phyloP scores from a whole-genome alignment of 345 rosid species.

The Excoecaria agallocha region DNA sequence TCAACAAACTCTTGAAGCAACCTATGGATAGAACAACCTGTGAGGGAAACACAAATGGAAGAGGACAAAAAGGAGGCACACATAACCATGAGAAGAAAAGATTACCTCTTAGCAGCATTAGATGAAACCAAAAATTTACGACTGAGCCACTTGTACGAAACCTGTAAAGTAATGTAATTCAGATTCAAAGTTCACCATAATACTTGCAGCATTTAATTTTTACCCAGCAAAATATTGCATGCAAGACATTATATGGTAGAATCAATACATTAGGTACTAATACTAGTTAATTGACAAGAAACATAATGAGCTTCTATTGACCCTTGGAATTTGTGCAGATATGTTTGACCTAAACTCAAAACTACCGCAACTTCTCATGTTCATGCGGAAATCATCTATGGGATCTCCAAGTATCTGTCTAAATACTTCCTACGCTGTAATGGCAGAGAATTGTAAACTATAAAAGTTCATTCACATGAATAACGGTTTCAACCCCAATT shows the following conservation, averaged over 20 bases:
- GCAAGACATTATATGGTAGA: background rate
- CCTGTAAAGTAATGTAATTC: constrained; percentile 44
- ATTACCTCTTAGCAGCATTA: constrained; percentile 69
- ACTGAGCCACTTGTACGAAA: constrained; percentile 96
- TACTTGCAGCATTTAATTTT: background rate
- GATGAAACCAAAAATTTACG: constrained; percentile 76
- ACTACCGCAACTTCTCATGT: no score
- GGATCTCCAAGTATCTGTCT: no score
- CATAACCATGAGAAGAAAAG: constrained; percentile 4
- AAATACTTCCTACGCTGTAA: no score
- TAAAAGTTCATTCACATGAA: no score
- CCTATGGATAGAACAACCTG: constrained; percentile 36
- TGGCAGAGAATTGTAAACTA: no score
- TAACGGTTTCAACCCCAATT: no score
- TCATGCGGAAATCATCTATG: no score
- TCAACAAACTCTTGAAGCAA: constrained; percentile 77
- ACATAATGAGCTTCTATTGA: background rate
- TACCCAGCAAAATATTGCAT: background rate
- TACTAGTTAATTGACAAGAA: background rate
- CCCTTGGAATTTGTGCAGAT: background rate
- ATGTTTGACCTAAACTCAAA: background rate
- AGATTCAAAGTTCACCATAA: background rate
- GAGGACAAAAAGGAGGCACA: background rate
- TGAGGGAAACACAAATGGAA: background rate
- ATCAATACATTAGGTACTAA: background rate